Evolutionary conservation across 2,329 filamentous ascomycete genomes (phyloP).

Genomic region (Magnaporthiopsis incrustans): DNA sequence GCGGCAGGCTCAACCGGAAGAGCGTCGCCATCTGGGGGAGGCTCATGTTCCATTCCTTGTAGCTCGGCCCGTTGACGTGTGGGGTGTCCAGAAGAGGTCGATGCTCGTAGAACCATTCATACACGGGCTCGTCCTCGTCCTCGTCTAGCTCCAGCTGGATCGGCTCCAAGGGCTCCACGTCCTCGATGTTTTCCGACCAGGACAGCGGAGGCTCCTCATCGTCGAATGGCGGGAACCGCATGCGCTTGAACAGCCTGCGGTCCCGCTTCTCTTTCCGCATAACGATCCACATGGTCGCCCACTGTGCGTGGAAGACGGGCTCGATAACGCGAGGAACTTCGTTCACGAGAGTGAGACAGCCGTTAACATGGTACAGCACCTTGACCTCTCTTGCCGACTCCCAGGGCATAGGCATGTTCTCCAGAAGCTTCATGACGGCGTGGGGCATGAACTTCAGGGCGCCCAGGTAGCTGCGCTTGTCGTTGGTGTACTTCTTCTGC

Average conservation of each 20-base stretch:
- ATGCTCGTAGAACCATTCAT: slow-evolving; percentile 97
- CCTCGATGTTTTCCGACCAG: slow-evolving; percentile 98
- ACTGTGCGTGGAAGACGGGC: slow-evolving; percentile 95
- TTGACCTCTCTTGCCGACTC: slow-evolving; percentile 94
- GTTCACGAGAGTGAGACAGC: slow-evolving; percentile 92
- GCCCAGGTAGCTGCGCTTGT: slow-evolving; percentile 95
- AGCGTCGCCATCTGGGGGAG: slow-evolving; percentile 94
- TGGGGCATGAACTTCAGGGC: slow-evolving; percentile 99
- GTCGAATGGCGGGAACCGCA: slow-evolving; percentile 97
- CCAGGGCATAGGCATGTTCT: slow-evolving; percentile 99
- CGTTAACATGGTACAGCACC: slow-evolving; percentile 96
- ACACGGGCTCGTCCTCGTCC: slow-evolving; percentile 81
- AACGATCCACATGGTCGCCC: slow-evolving; percentile 98
- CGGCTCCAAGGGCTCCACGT: slow-evolving; percentile 92
- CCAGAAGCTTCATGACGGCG: slow-evolving; percentile 89
- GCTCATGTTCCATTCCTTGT: slow-evolving; percentile 89
- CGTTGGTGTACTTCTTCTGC: slow-evolving; percentile 97
- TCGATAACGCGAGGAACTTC: slow-evolving; percentile 95
- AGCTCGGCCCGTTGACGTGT: slow-evolving; percentile 94
- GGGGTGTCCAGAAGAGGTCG: slow-evolving; percentile 81
- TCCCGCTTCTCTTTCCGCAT: slow-evolving; percentile 99
- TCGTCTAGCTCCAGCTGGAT: slow-evolving; percentile 99
- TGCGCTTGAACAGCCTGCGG: slow-evolving; percentile 90
- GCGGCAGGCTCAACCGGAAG: slow-evolving; percentile 82
- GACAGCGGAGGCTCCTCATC: slow-evolving; percentile 96